Conservation (phyloP, 2,329 filamentous ascomycete species). For the Cryoendolithus antarcticus region DNA sequence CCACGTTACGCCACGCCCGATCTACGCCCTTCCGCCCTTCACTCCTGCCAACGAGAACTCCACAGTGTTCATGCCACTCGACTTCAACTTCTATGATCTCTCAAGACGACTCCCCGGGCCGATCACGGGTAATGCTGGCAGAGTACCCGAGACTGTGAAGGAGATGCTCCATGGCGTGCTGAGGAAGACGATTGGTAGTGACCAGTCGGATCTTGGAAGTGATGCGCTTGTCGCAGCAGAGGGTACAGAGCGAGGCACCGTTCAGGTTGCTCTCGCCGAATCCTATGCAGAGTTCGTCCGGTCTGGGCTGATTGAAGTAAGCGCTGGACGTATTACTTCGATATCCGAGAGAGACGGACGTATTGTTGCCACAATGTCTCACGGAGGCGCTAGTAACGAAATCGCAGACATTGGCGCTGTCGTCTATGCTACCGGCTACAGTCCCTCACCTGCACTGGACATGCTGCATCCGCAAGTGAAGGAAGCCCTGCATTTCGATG, state of each 20-base stretch:
- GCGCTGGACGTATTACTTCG: conserved; percentile 24
- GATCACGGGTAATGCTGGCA: conserved; percentile 52
- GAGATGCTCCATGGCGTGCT: conserved; percentile 17
- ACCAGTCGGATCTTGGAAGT: conserved; percentile 28
- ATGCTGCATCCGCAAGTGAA: conserved; percentile 50
- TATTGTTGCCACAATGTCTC: conserved; percentile 3
- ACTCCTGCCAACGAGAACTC: conserved; percentile 24
- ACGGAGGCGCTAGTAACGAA: conserved; percentile 21
- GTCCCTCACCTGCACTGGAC: conserved; percentile 48
- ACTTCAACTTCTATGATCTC: conserved; percentile 61
- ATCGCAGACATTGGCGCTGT: conserved; percentile 49
- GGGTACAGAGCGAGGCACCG: conserved; percentile 21
- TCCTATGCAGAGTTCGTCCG: conserved; percentile 64
- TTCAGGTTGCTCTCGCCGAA: conserved; percentile 58
- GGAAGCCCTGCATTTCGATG: conserved; percentile 44
- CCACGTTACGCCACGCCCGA: conserved; percentile 56
- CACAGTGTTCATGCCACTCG: conserved; percentile 56
- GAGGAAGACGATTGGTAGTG: conserved; percentile 29
- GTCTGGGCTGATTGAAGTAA: conserved; percentile 37
- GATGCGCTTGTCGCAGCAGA: conserved; percentile 12
- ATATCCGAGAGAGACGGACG: conserved; percentile 1
- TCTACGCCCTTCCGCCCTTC: conserved; percentile 56
- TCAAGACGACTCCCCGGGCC: conserved; percentile 45
- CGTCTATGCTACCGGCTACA: conserved; percentile 65
- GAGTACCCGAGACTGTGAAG: conserved; percentile 43